Evolutionary conservation across 176 grass and related monocot species (phyloP), one percentile per base, ranked within the genome.

Genomic region (Typha latifolia): DNA sequence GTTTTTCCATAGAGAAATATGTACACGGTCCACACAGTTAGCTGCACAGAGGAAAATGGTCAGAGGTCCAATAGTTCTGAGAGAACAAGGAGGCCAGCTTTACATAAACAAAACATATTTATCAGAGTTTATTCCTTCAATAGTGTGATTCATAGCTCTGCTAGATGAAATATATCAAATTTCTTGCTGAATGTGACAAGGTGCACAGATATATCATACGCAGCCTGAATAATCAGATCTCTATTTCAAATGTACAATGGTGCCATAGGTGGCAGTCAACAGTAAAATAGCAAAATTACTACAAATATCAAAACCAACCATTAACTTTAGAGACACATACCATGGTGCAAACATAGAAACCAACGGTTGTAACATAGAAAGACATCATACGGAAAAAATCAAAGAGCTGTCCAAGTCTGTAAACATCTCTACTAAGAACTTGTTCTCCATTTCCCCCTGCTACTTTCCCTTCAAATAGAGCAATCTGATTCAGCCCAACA

Each of bases 391-490:
- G 78, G 74, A 96, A 91, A 64, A 96, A 96, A 32, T 96, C 91
- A 83, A 96, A 96, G 50, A 88, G 84, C 74, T 96, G 91, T 16
- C 91, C 91, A 32, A 96, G 91, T 83, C 91, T 91, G 79, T 91
- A 96, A 79, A 96, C 81, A 73, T 96, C 91, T 75, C 91, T 77
- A 71, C 91, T 96, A 59, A 96, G 84, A 18, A 96, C 91, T 96
- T 96, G 91, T 82, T 96, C 91, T 37, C 84, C 91, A 16, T 96
- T 96, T 67, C 91, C 91, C 43, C 91, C 91, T 55, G 91, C 91
- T 78, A 96, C 87, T 87, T 96, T 96, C 79, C 91, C 91, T 87
- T 96, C 87, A 76, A 96, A 96, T 49, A 96, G 53, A 56, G 91
- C 91, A 69, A 96, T 96, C 74, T 91, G 91, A 81, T 96, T 96